A percentile compares a stretch with the other conserved stretches of the same genome.
Conservation (phyloP, 2,329 filamentous ascomycete genomes). For the Davidsoniella neocaledoniae region DNA sequence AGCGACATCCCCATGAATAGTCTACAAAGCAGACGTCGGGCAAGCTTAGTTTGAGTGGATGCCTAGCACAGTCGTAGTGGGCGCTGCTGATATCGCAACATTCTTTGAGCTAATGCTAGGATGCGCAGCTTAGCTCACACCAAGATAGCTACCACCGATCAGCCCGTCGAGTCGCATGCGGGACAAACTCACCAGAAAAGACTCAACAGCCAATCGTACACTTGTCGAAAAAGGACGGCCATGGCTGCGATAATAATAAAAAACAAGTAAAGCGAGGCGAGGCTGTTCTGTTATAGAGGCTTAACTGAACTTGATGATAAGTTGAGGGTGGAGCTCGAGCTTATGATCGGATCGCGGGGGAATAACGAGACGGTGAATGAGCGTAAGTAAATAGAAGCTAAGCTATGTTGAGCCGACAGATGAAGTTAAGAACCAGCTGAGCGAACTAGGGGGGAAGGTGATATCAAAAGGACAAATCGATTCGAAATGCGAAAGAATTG, state of each 20-base stretch:
- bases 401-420: not conserved
- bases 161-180: not conserved
- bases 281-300: slow-evolving; percentile 13
- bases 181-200: slow-evolving; percentile 68
- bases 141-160: not conserved
- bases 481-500: not conserved
- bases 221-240: slow-evolving; percentile 79
- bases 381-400: not conserved
- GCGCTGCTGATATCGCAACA: not conserved
- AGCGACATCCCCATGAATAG: not conserved
- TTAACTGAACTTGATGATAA: not conserved
- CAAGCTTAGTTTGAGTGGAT: too few relatives aligned
- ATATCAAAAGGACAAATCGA: not conserved
- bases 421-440: not conserved
- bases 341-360: not conserved
- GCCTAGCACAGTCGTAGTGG: not conserved
- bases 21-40: not conserved
- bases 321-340: not conserved
- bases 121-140: not conserved
- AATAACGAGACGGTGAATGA: not conserved
- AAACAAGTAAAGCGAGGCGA: not conserved
- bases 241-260: slow-evolving; percentile 35
- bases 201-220: slow-evolving; percentile 97
- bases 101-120: too few relatives aligned
- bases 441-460: not conserved